These are phyloP conservation scores for Pseudogymnoascus sp. DNA, from an alignment of 2,329 filamentous ascomycete genomes.

Conservation along the genomic window DNA sequence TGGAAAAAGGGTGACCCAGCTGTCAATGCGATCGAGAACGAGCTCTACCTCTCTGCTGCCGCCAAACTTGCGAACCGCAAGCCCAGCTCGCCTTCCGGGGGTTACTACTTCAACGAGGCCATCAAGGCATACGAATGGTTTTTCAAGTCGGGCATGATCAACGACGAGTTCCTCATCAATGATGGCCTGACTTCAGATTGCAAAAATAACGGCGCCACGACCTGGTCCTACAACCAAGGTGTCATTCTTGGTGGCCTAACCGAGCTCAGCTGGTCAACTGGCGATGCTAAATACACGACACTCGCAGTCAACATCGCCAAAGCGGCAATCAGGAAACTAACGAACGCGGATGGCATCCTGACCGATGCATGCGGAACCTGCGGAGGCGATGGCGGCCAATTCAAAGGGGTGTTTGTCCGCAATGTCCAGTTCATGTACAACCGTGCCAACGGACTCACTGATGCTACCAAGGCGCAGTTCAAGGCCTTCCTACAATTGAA, in stretches of 20 bases:
- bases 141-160: slow-evolving; percentile 37
- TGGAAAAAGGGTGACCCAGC: slow-evolving; percentile 46
- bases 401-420: slow-evolving; percentile 64
- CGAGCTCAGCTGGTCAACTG: slow-evolving; percentile 47
- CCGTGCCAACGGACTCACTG: slow-evolving; percentile 21
- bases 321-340: slow-evolving; percentile 40
- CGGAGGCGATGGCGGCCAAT: slow-evolving; percentile 46
- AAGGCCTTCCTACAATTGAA: slow-evolving; percentile 49
- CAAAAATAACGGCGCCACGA: slow-evolving; percentile 35
- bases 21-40: slow-evolving; percentile 49
- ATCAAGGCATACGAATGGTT: slow-evolving; percentile 44
- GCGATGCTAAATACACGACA: slow-evolving; percentile 29
- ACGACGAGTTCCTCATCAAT: slow-evolving; percentile 40
- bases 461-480: slow-evolving; percentile 41
- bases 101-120: slow-evolving; percentile 51
- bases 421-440: slow-evolving; percentile 52
- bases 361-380: slow-evolving; percentile 45
- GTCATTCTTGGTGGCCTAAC: slow-evolving; percentile 50
- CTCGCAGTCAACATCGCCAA: slow-evolving; percentile 46
- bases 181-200: slow-evolving; percentile 44
- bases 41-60: slow-evolving; percentile 45
- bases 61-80: slow-evolving; percentile 48
- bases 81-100: slow-evolving; percentile 37
- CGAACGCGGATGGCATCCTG: slow-evolving; percentile 39
- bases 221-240: slow-evolving; percentile 52